These are phyloP conservation scores for Oropetium thomaeum DNA, from an alignment of 176 grass and related monocot species.

Conservation along the genomic window DNA sequence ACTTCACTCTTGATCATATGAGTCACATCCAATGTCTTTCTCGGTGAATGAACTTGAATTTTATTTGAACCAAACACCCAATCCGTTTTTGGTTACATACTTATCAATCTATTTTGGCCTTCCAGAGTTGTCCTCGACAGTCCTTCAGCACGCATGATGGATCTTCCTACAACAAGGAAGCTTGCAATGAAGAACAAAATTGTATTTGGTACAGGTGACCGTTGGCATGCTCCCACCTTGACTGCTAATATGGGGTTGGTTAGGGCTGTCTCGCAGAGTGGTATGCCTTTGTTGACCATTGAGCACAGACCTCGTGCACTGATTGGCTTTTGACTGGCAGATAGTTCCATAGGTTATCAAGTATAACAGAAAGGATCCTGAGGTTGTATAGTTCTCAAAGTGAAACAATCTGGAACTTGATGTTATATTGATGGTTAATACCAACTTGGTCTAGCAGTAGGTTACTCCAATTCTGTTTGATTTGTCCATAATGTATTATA, in stretches of 20 bases:
- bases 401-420: not conserved
- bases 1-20: not conserved
- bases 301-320: conserved; percentile 80
- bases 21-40: not conserved
- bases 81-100: not conserved
- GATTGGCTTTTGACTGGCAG: conserved; percentile 45
- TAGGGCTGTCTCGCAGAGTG: conserved; percentile 76
- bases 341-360: not conserved
- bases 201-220: conserved; percentile 86
- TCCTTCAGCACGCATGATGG: conserved; percentile 67
- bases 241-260: conserved; percentile 82
- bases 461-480: not conserved
- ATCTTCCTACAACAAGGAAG: conserved; percentile 85
- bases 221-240: conserved; percentile 75
- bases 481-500: conserved; percentile 6
- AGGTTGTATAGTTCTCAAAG: not conserved
- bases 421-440: not conserved
- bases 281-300: conserved; percentile 72
- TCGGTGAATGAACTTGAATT: not conserved
- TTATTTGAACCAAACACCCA: not conserved
- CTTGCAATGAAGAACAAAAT: conserved; percentile 78
- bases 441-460: not conserved
- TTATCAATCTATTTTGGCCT: conserved; percentile 6
- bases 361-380: not conserved
- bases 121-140: conserved; percentile 67